Evolutionary conservation across 257 asterid species (phyloP).

Genomic region (Gentiana straminea): DNA sequence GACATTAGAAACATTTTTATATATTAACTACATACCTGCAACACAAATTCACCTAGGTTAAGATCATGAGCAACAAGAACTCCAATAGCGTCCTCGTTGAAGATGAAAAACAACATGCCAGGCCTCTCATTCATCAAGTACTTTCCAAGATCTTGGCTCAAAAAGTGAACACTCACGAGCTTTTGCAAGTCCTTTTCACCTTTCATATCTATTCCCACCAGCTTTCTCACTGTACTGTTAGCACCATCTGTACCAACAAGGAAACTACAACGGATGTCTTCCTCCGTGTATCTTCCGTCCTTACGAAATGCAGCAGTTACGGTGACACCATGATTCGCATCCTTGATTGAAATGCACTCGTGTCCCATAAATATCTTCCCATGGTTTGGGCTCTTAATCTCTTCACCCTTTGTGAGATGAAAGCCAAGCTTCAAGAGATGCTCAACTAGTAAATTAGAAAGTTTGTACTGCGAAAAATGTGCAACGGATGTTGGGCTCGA

Average conservation of each 20-base stretch:
- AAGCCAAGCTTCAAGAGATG: conserved; percentile 60
- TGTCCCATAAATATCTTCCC: conserved; percentile 60
- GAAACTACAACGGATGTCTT: conserved; percentile 45
- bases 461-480: conserved; percentile 92
- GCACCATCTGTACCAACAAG: conserved; percentile 92
- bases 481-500: conserved; percentile 92
- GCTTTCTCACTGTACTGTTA: conserved; percentile 70
- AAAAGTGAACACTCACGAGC: conserved; percentile 84
- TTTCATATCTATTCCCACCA: conserved; percentile 56
- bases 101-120: conserved; percentile 88
- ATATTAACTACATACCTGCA: conserved; percentile 49
- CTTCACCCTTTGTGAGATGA: conserved; percentile 19
- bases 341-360: conserved; percentile 50
- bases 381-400: conserved; percentile 13
- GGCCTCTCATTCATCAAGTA: conserved; percentile 78
- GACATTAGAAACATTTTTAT: not conserved
- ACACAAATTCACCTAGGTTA: conserved; percentile 82
- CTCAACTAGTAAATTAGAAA: conserved; percentile 45
- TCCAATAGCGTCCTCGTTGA: conserved; percentile 75
- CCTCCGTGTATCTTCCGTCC: conserved; percentile 37
- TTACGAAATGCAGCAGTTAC: conserved; percentile 38
- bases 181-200: conserved; percentile 79
- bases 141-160: conserved; percentile 65
- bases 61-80: conserved; percentile 95
- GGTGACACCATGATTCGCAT: conserved; percentile 31